These are phyloP conservation scores for Hagleromyces aurorensis DNA, from an alignment of 805 yeast species.

Conservation along the genomic window DNA sequence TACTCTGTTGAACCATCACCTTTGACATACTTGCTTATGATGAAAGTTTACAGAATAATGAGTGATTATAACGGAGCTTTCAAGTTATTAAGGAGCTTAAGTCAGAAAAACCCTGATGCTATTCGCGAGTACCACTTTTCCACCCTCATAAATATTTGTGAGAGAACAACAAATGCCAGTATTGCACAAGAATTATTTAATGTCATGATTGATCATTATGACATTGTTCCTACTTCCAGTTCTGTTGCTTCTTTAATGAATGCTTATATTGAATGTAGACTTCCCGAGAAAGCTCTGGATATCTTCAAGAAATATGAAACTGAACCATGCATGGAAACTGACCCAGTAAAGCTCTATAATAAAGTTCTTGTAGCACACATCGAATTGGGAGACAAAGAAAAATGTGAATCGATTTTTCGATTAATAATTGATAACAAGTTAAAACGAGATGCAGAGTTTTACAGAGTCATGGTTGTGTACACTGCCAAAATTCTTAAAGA, in stretches of 20 bases:
- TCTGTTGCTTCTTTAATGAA: constrained; percentile 24
- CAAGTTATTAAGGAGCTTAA: constrained; percentile 25
- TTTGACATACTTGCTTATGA: constrained; percentile 22
- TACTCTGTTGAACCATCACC: constrained; percentile 24
- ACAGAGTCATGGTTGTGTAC: constrained; percentile 16
- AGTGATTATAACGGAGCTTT: constrained; percentile 28
- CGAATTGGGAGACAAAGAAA: constrained; percentile 7
- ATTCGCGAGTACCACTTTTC: constrained; percentile 24
- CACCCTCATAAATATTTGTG: constrained; percentile 21
- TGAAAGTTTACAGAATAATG: constrained; percentile 21
- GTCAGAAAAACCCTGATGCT: constrained; percentile 10
- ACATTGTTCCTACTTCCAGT: constrained; percentile 22
- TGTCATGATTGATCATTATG: constrained; percentile 25
- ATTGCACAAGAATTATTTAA: constrained; percentile 28
- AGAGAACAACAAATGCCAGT: constrained; percentile 19
- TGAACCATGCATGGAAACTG: constrained; percentile 2
- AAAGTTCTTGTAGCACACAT: constrained; percentile 21
- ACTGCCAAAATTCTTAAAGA: constrained; percentile 14
- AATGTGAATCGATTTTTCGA: constrained; percentile 17
- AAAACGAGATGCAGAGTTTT: constrained; percentile 18
- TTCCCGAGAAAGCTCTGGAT: constrained; percentile 15
- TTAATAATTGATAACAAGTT: constrained; percentile 9
- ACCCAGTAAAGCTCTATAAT: constrained; percentile 15
- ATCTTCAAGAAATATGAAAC: constrained; percentile 16
- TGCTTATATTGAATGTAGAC: constrained; percentile 20